Evolutionary conservation across 2,329 filamentous ascomycete species (phyloP), one percentile per base, ranked within the genome.

Genomic region (Colletotrichum scovillei): DNA sequence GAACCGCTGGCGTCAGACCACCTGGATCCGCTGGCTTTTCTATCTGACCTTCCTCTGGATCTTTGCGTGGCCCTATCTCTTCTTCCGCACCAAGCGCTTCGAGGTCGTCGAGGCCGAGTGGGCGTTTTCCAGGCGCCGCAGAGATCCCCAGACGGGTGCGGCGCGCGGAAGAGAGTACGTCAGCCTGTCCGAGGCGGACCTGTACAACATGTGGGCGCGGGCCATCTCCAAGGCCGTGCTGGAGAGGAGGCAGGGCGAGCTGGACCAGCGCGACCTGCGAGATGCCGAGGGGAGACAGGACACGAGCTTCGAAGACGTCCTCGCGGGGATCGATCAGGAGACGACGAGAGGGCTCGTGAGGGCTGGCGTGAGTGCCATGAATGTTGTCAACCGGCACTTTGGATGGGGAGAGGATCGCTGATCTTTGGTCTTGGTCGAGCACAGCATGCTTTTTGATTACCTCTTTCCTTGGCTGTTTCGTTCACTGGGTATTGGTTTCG

Each of bases 21-120:
- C 79, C 7, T 94, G 91, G 91, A 84, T 94, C 57, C 84, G 88
- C 55, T 89, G 89, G 85, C 57, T 94, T 11, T 94, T 92, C 82
- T 91, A 89, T 78, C 80, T 93, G 6, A 91, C 91, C 0, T 90
- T 94, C 73, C 81, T 93, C 14, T 93, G 93, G 87, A 78, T 95
- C 69, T 85, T 95, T 76, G 85, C 89, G 3, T 95, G 93, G 93
- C 93, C 93, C 0, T 88, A 89, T 69, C 85, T 95, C 14, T 92
- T 90, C 82, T 87, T 94, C 79, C 82, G 88, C 22, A 95, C 93
- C 1, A 90, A 89, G 78, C 86, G 89, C 62, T 95, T 92, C 83
- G 88, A 92, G 75, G 91, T 93, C 2, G 87, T 90, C 3, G 84
- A 86, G 26, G 87, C 88, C 0, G 86, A 91, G 42, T 95, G 92